phyloP scores from a whole-genome alignment of 768 basidiomycete genomes.

The Roridomyces roridus region DNA sequence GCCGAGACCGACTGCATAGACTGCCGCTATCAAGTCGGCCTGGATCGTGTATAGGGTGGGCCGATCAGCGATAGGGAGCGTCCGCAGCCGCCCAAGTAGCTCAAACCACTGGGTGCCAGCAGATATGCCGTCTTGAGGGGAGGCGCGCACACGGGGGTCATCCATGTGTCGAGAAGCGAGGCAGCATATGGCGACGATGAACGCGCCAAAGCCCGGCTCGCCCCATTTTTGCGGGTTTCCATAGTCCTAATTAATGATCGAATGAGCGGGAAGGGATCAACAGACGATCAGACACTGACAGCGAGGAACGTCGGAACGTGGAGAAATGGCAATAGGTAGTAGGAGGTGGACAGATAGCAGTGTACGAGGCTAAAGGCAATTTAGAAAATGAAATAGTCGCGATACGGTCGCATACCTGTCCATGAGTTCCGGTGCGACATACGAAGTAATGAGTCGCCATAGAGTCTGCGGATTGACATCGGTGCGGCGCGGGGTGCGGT shows the following conservation, averaged over 20 bases:
- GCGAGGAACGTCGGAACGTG: conserved; percentile 90
- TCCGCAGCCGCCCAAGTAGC: conserved; percentile 83
- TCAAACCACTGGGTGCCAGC: conserved; percentile 94
- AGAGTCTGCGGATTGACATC: conserved; percentile 87
- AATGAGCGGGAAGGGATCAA: conserved; percentile 11
- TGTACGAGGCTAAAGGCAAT: conserved; percentile 65
- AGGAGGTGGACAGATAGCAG: conserved; percentile 90
- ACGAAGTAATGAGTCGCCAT: conserved; percentile 87
- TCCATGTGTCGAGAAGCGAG: conserved; percentile 92
- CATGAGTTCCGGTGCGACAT: conserved; percentile 90
- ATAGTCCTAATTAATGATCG: conserved; percentile 70
- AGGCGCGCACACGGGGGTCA: conserved; percentile 85
- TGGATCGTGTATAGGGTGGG: conserved; percentile 94
- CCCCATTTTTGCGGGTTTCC: conserved; percentile 95
- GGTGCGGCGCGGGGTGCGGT: conserved; percentile 73
- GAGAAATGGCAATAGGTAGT: conserved; percentile 90
- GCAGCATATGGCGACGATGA: conserved; percentile 93
- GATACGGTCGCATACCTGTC: conserved; percentile 69
- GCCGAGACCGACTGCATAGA: conserved; percentile 91
- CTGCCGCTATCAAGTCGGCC: conserved; percentile 88
- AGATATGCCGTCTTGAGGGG: conserved; percentile 83
- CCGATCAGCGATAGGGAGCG: conserved; percentile 85
- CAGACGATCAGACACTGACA: conserved; percentile 50
- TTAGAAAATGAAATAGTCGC: neutral
- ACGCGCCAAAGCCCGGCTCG: conserved; percentile 92